phyloP scores from a whole-genome alignment of 1,284 basidiomycete genomes.

The Boletellus dicymbophilus region DNA sequence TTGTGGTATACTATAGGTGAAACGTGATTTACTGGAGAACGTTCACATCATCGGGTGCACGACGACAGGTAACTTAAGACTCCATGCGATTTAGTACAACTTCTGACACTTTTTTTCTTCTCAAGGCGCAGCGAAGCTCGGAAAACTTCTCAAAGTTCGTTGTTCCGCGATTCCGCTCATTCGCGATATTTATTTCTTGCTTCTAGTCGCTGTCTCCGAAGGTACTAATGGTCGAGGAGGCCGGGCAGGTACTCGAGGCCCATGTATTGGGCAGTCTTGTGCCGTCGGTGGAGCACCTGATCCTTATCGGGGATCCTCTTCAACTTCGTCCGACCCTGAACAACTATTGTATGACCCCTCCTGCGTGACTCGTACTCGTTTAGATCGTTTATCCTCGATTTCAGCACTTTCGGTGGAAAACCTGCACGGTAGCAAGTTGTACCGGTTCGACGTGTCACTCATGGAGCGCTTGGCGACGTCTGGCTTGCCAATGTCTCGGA shows the following conservation, averaged over 20 bases:
- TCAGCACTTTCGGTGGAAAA: constrained; percentile 58
- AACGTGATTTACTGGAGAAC: constrained; percentile 46
- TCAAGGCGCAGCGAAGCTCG: constrained; percentile 71
- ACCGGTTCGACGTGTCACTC: constrained; percentile 61
- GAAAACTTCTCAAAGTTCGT: constrained; percentile 54
- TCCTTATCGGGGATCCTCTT: constrained; percentile 70
- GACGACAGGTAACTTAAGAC: constrained; percentile 52
- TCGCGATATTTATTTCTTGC: background rate
- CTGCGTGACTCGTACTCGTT: background rate
- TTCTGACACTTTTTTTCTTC: constrained; percentile 2
- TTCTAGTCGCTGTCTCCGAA: constrained; percentile 54
- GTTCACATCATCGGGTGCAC: constrained; percentile 72
- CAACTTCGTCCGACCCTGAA: constrained; percentile 70
- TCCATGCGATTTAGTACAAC: background rate
- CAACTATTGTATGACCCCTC: constrained; percentile 52
- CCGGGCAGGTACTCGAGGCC: constrained; percentile 77
- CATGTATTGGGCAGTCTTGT: constrained; percentile 66
- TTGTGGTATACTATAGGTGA: no score
- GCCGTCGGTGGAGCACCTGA: constrained; percentile 61
- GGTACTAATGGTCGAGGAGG: constrained; percentile 68
- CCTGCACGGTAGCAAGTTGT: constrained; percentile 44
- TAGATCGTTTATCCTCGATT: constrained; percentile 1
- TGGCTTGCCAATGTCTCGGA: constrained; percentile 56
- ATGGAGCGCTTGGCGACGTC: constrained; percentile 59
- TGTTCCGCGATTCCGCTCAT: background rate